Conservation (phyloP, 768 basidiomycete species). For the Neoboletus brunneissimus region DNA sequence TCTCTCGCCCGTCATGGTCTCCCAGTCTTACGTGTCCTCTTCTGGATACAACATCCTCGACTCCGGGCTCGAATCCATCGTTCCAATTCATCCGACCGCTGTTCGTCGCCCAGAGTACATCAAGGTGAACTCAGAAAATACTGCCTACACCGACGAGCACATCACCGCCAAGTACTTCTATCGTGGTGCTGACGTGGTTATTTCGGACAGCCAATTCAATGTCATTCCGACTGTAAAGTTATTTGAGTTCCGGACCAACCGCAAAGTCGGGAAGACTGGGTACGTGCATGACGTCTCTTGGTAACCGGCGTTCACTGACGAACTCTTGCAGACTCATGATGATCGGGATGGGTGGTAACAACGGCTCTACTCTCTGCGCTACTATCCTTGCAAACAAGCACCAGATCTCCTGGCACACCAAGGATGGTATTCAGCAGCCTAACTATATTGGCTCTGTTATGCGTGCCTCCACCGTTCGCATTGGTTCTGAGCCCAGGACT, state of each 20-base stretch:
- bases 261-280: constrained; percentile 90
- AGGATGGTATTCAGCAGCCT: constrained; percentile 86
- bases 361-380: constrained; percentile 90
- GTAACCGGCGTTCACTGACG: neutral
- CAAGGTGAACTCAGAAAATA: constrained; percentile 79
- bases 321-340: constrained; percentile 74
- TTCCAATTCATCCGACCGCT: constrained; percentile 82
- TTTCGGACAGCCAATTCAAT: constrained; percentile 71
- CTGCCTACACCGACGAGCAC: constrained; percentile 74
- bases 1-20: constrained; percentile 45
- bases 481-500: constrained; percentile 75
- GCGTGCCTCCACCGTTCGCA: constrained; percentile 90
- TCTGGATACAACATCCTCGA: constrained; percentile 75
- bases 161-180: constrained; percentile 83
- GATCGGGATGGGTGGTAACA: constrained; percentile 97
- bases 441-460: constrained; percentile 98
- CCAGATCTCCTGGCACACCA: constrained; percentile 93
- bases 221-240: constrained; percentile 76
- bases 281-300: constrained; percentile 39
- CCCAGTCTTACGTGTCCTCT: constrained; percentile 40
- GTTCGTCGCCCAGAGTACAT: constrained; percentile 73
- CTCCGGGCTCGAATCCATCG: constrained; percentile 63
- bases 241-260: constrained; percentile 89
- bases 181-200: constrained; percentile 69
- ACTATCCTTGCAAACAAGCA: constrained; percentile 96